Base-by-base conservation (phyloP, 2,329 filamentous ascomycete genomes). In the Aureobasidium sp. region DNA sequence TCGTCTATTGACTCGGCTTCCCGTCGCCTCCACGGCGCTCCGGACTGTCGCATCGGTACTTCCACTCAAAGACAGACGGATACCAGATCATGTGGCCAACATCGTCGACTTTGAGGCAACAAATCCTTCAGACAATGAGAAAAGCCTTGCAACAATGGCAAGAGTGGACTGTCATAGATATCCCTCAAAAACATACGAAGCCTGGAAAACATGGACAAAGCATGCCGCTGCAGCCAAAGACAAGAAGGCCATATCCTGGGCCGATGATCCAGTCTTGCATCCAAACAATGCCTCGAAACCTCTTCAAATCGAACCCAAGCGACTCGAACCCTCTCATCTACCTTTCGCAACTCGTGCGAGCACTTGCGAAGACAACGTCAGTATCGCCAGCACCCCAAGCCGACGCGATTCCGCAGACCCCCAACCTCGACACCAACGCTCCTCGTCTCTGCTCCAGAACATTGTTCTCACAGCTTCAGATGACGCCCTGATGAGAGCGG, bases 101-200 rank as follows among this genome's bases (percentile, higher is more conserved):
- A 10, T 59, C 43, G 60, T 72, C 3, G 67, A 70, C 46, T 62
- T 55, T 0, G 71, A 72, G 31, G 64, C 60, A 4, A 45, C 60
- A 17, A 8, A 19, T 7, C 29, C 45, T 53, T 25, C 59, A 46
- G 17, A 45, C 15, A 0, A 1, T 42, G 63, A 15, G 67, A 67
- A 19, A 29, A 53, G n/a, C 62, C 70, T 66, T 40, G 67, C 46
- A 8, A n/a, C 53, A 17, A 15, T 60, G 35, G 57, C 57, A 15
- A 31, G 4, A 15, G 23, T 60, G 10, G 17, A 35, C 7, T 11
- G 5, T 23, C n/a, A 66, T 37, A 64, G 71, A 57, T 73, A 73
- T 66, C 65, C 66, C 19, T 72, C 69, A 59, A 63, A 57, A 59
- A 70, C 67, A 0, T 66, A 60, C 40, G 67, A 72, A 62, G 66